Conservation (phyloP, 2,329 filamentous ascomycete genomes). For the Venturia nashicola region DNA sequence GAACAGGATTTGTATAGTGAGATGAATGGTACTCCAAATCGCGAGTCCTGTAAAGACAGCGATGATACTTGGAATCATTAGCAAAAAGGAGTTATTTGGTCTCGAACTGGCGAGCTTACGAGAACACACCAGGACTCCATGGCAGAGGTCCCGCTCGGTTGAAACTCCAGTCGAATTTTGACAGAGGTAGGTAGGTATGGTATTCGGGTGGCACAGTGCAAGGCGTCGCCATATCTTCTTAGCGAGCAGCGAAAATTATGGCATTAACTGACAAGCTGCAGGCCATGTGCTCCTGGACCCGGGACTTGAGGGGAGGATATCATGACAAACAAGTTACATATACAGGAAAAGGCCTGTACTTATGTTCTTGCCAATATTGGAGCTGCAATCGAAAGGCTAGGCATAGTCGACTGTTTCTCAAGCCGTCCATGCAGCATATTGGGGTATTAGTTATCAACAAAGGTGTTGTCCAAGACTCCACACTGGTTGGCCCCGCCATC, state of each 20-base stretch:
- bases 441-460: not conserved
- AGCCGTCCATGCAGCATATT: too few relatives aligned
- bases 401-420: not conserved
- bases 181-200: not conserved
- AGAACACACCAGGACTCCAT: slow-evolving; percentile 5
- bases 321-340: slow-evolving; percentile 2
- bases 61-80: not conserved
- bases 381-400: not conserved
- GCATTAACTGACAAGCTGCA: not conserved
- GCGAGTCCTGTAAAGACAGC: slow-evolving; percentile 13
- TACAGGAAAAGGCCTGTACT: not conserved
- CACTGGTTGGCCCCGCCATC: not conserved
- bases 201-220: not conserved
- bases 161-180: slow-evolving; percentile 6
- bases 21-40: slow-evolving; percentile 31
- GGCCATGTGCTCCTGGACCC: not conserved
- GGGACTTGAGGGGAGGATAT: not conserved
- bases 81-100: not conserved
- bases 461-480: not conserved
- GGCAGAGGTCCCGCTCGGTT: not conserved
- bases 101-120: not conserved
- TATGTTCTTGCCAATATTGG: not conserved
- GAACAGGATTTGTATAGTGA: slow-evolving; percentile 33
- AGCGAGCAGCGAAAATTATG: not conserved
- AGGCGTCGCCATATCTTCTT: not conserved